These are phyloP conservation scores for Solanum piurae DNA, from an alignment of 257 asterid species.

Conservation along the genomic window DNA sequence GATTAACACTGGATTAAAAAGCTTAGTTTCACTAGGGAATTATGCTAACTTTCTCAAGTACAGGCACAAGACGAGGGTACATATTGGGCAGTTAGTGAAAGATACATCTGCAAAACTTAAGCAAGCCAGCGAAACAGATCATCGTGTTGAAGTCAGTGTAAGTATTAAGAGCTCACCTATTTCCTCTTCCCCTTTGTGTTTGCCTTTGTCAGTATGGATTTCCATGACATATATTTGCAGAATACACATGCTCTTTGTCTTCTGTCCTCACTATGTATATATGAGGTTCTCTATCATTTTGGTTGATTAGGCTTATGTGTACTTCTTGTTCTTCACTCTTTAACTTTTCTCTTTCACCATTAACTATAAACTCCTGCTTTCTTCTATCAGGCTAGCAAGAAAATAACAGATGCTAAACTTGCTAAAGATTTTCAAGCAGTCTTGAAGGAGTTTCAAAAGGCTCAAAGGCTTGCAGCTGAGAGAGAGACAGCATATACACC, in stretches of 20 bases:
- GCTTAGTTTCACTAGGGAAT: background rate
- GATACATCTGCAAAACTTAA: slow-evolving; percentile 76
- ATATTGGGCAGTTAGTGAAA: slow-evolving; percentile 74
- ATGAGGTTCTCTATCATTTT: background rate
- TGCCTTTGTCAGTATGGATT: background rate
- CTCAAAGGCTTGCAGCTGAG: slow-evolving; percentile 65
- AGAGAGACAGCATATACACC: slow-evolving; percentile 78
- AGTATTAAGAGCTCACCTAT: slow-evolving; percentile 5
- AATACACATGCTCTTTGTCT: background rate
- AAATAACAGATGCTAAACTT: slow-evolving; percentile 1
- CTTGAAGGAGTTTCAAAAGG: slow-evolving; percentile 23
- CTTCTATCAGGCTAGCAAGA: slow-evolving; percentile 42
- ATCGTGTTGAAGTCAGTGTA: slow-evolving; percentile 51
- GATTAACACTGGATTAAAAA: background rate
- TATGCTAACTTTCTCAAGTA: slow-evolving; percentile 3
- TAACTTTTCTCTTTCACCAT: background rate
- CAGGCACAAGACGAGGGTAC: slow-evolving; percentile 85
- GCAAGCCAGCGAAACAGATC: slow-evolving; percentile 63
- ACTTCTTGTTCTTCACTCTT: background rate
- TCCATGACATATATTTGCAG: background rate
- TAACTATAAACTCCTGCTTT: background rate
- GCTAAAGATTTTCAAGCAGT: slow-evolving; percentile 72
- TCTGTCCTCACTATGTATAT: background rate
- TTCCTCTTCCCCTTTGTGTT: background rate
- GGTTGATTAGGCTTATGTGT: background rate